Evolutionary conservation across 2,329 filamentous ascomycete genomes (phyloP), one percentile per base, ranked within the genome.

Genomic region (Neospermospora avenae): DNA sequence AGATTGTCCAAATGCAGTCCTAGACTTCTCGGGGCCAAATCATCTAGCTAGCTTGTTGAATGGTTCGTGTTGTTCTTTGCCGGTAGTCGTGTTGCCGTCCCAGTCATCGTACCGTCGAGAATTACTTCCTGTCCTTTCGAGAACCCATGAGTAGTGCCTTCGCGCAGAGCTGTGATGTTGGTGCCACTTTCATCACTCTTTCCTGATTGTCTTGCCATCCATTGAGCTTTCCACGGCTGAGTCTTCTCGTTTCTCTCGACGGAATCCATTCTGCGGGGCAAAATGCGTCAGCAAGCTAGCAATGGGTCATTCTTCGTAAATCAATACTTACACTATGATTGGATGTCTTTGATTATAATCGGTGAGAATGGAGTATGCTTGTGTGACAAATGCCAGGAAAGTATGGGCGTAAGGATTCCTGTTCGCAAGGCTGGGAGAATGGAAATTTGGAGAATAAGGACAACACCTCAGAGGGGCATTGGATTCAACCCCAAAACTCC

Each of bases 171-270:
- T 10, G 28, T 55, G 7, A 14, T 37, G 16, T 55, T 42, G 3
- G 25, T 37, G n/a, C 20, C 39, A 44, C 14, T 45, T 28, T n/a
- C 37, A 31, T 20, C 14, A 2, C 22, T 41, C 22, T 55, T 28
- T 25, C 18, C 37, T 18, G 39, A 22, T 31, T 28, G 20, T 28
- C 45, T 42, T 44, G 35, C 52, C 7, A 55, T 37, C 52, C 52
- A 55, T 25, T 55, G 52, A 10, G 52, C 35, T 31, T 55, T 55
- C 52, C 52, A 55, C 28, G 52, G 52, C 52, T 55, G 52, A 2
- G 28, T 42, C 52, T 55, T 55, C 20, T 42, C n/a, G 14, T 2
- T 3, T 20, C 16, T 10, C 2, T 2, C 3, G n/a, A n/a, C 16
- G 20, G 41, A n/a, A n/a, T 42, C n/a, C 41, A 42, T 20, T n/a